Percentiles rank a stretch among this genome's conserved stretches.
phyloP scores from a whole-genome alignment of 208 protist species.

The Leishmania mexicana region DNA sequence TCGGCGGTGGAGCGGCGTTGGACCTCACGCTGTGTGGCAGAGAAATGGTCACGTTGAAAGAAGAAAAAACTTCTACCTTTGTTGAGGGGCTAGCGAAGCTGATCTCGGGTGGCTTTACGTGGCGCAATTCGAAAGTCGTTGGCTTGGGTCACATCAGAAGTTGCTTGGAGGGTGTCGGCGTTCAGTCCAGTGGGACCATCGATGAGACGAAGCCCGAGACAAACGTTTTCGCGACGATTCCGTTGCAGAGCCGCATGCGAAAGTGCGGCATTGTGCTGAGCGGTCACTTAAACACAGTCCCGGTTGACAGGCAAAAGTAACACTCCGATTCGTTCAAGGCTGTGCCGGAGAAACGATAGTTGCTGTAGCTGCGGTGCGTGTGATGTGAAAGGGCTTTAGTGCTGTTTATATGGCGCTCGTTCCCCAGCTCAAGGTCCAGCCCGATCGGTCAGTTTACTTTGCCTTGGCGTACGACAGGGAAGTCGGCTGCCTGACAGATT shows the following conservation, averaged over 20 bases:
- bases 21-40: neutral
- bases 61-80: slow-evolving; percentile 1
- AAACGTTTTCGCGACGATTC: slow-evolving; percentile 56
- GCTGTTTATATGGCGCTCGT: slow-evolving; percentile 57
- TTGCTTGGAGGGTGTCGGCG: slow-evolving; percentile 32
- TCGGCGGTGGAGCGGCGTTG: neutral
- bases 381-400: slow-evolving; percentile 72
- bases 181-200: slow-evolving; percentile 30
- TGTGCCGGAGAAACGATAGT: slow-evolving; percentile 28
- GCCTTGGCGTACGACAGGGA: slow-evolving; percentile 59
- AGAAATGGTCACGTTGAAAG: neutral
- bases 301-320: slow-evolving; percentile 61
- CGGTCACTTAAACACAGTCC: slow-evolving; percentile 54
- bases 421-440: slow-evolving; percentile 41
- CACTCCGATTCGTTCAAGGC: slow-evolving; percentile 47
- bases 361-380: slow-evolving; percentile 59
- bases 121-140: slow-evolving; percentile 53
- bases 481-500: slow-evolving; percentile 49
- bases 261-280: slow-evolving; percentile 58
- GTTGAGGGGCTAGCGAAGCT: slow-evolving; percentile 53
- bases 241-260: slow-evolving; percentile 28
- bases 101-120: slow-evolving; percentile 46
- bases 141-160: slow-evolving; percentile 40
- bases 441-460: slow-evolving; percentile 46
- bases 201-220: slow-evolving; percentile 47